phyloP scores from a whole-genome alignment of 2,329 filamentous ascomycete genomes.

The Phyllosticta ampelicida region DNA sequence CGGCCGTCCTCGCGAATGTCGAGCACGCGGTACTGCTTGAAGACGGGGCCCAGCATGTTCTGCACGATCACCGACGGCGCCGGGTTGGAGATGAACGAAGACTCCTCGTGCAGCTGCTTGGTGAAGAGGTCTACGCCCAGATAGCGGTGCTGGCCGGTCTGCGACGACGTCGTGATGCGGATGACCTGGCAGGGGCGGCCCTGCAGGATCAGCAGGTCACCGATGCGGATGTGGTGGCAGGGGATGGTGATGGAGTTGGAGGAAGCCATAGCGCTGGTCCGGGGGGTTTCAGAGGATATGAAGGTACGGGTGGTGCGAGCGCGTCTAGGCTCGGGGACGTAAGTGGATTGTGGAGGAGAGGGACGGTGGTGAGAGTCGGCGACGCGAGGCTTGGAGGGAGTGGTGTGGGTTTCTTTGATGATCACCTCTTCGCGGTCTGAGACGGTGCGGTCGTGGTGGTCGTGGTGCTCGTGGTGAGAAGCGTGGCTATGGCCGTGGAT shows the following conservation, averaged over 20 bases:
- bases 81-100: slow-evolving; percentile 93
- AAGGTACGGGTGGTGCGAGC: slow-evolving; percentile 11
- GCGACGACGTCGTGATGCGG: slow-evolving; percentile 94
- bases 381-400: slow-evolving; percentile 22
- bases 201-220: slow-evolving; percentile 97
- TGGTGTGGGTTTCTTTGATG: slow-evolving; percentile 34
- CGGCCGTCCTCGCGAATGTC: slow-evolving; percentile 78
- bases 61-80: slow-evolving; percentile 93
- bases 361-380: slow-evolving; percentile 27
- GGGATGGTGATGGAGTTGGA: slow-evolving; percentile 94
- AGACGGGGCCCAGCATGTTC: slow-evolving; percentile 98
- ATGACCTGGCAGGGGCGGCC: slow-evolving; percentile 99
- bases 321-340: slow-evolving; percentile 17
- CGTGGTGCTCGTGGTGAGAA: slow-evolving; percentile 36
- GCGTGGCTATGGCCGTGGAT: slow-evolving; percentile 43
- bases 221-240: slow-evolving; percentile 98
- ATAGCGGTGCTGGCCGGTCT: slow-evolving; percentile 99
- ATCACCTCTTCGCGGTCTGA: slow-evolving; percentile 35
- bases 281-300: neutral
- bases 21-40: slow-evolving; percentile 99
- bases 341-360: slow-evolving; percentile 11
- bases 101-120: slow-evolving; percentile 99
- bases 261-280: slow-evolving; percentile 37
- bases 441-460: slow-evolving; percentile 26
- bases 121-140: slow-evolving; percentile 99